Evolutionary conservation across 768 basidiomycete species (phyloP), one percentile per base, ranked within the genome.

Genomic region (Lentinula sp.): DNA sequence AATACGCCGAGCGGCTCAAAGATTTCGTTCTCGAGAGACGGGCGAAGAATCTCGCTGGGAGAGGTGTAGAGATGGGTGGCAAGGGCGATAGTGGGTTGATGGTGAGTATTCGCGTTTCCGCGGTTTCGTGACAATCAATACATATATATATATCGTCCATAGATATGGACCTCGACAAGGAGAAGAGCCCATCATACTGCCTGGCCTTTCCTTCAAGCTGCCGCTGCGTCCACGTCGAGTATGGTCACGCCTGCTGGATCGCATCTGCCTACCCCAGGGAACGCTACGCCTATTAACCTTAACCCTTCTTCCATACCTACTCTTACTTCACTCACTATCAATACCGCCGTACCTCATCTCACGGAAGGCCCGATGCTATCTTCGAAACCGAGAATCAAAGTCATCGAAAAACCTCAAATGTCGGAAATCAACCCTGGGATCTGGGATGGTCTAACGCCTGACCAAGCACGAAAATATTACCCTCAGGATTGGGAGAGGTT

Each of bases 121-220:
- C 28, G 28, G 28, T 28, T 28, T 28, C 28, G 28, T 28, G 3
- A 28, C 3, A 4, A 28, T 28, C 28, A 28, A 28, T 28, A 28
- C 2, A 23, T 23, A 23, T 23, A 23, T 23, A 23, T 23, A 23
- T 16, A 7, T 42, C 34, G 15, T 52, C 42, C 4, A 37, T 32
- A 97, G 95, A 91, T 99, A 43, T 99, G 97, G 97, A 97, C 97
- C 0, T 98, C 95, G 1, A 91, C 97, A 0, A 86, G 97, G 13
- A 81, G 95, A 53, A 81, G 97, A 55, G 91, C 96, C 4, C 88
- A 96, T 69, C 95, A 98, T 69, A 96, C 94, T 3, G 95, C 95
- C 1, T 96, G 95, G 91, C 97, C 97, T 1, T 98, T 98, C 73
- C 75, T 88, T 55, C 74, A 78, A 10, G 67, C 74, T 1, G 70